Evolutionary conservation across 78 protist genomes (phyloP).

Genomic region (Dictyostelium purpureum): DNA sequence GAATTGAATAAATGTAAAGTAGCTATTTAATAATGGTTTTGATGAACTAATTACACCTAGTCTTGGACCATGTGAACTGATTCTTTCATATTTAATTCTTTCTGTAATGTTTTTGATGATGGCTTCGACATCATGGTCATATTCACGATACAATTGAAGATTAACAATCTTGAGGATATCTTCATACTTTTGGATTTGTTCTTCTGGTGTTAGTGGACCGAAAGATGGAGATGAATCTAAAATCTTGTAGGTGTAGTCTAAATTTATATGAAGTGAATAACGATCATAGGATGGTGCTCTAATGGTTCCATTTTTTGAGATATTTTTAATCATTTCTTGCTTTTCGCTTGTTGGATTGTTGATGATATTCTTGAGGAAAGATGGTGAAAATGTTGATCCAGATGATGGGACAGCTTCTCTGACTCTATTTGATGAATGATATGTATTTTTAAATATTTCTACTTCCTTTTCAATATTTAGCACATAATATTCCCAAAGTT

Average conservation of each 20-base stretch:
- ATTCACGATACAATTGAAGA: conserved; percentile 44
- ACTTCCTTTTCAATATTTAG: conserved; percentile 79
- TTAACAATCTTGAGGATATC: conserved; percentile 40
- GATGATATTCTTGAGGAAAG: conserved; percentile 21
- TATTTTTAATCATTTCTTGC: conserved; percentile 22
- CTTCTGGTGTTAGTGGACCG: background rate
- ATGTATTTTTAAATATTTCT: conserved; percentile 37
- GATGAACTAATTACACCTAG: background rate
- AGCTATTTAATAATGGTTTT: conserved; percentile 33
- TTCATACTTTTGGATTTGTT: conserved; percentile 45
- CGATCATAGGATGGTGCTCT: conserved; percentile 36
- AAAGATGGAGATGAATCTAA: conserved; percentile 15
- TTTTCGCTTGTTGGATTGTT: background rate
- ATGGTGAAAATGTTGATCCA: conserved; percentile 11
- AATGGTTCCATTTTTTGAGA: conserved; percentile 26
- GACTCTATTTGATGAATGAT: background rate
- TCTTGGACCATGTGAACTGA: conserved; percentile 58
- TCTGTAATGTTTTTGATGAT: conserved; percentile 41
- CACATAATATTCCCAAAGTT: conserved; percentile 92
- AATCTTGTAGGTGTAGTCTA: background rate
- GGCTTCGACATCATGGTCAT: conserved; percentile 58
- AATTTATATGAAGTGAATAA: conserved; percentile 24
- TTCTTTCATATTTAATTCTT: conserved; percentile 62
- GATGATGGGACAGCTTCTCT: background rate
- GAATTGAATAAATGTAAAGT: conserved; percentile 21